Evolutionary conservation across 169 alveolate genomes (phyloP).

Genomic region (Cryptosporidium andersoni): DNA sequence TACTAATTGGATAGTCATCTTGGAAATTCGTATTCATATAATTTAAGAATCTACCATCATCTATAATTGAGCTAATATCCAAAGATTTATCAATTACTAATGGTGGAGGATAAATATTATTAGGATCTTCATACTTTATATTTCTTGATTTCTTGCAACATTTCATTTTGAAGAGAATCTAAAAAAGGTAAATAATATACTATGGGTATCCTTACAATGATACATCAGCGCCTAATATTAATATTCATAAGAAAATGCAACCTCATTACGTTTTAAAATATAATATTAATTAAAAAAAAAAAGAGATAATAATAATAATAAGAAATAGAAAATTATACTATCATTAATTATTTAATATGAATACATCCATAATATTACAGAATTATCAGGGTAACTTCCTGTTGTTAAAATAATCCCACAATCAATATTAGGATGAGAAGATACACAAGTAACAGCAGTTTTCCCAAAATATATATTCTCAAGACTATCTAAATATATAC

Average conservation of each 20-base stretch:
- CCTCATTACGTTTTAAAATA: neutral
- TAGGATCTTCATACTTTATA: neutral
- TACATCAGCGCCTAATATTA: neutral
- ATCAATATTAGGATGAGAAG: conserved; percentile 4
- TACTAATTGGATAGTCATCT: neutral
- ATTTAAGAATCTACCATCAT: neutral
- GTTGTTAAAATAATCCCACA: conserved; percentile 27
- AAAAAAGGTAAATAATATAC: neutral
- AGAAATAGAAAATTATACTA: no score
- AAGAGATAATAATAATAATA: neutral
- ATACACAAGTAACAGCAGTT: conserved; percentile 27
- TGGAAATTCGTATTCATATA: neutral
- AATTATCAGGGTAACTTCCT: conserved; percentile 40
- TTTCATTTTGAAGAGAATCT: neutral
- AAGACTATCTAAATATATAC: neutral
- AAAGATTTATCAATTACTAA: neutral
- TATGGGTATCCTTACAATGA: neutral
- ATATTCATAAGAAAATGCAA: neutral
- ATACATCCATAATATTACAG: conserved; percentile 22
- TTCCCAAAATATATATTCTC: neutral
- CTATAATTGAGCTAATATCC: neutral
- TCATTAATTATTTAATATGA: neutral
- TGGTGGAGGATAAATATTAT: neutral
- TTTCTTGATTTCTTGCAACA: neutral
- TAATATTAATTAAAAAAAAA: neutral